A percentile compares a stretch with the other conserved stretches of the same genome.
These are phyloP conservation scores for Solanum etuberosum DNA, from an alignment of 257 asterid genomes.

Conservation along the genomic window DNA sequence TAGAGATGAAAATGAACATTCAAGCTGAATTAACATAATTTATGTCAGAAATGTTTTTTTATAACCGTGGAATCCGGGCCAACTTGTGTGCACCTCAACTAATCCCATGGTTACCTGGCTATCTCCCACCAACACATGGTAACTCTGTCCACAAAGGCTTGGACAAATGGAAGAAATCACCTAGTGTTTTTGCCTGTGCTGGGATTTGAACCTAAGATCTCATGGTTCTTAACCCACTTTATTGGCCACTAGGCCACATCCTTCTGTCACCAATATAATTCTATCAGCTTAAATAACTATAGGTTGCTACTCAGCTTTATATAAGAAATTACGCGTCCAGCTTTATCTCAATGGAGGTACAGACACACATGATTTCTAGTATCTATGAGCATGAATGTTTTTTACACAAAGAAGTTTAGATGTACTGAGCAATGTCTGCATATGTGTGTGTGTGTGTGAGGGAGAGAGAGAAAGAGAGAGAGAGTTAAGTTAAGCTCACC, in stretches of 20 bases:
- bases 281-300: neutral
- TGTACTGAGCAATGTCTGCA: neutral
- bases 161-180: neutral
- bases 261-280: neutral
- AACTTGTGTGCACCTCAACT: neutral
- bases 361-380: neutral
- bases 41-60: neutral
- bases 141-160: neutral
- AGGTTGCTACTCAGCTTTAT: neutral
- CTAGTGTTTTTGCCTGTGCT: neutral
- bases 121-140: neutral
- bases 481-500: conserved; percentile 19
- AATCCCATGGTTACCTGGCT: neutral
- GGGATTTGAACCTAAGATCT: neutral
- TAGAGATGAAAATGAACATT: neutral
- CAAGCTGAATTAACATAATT: neutral
- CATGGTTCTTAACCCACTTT: neutral
- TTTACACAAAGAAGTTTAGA: neutral
- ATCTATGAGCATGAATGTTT: neutral
- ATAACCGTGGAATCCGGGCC: neutral
- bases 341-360: neutral
- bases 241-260: neutral
- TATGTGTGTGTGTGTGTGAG: neutral
- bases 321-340: neutral
- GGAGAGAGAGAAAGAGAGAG: neutral